Conservation (phyloP, 1,284 basidiomycete species). For the Blastosporella zonata region DNA sequence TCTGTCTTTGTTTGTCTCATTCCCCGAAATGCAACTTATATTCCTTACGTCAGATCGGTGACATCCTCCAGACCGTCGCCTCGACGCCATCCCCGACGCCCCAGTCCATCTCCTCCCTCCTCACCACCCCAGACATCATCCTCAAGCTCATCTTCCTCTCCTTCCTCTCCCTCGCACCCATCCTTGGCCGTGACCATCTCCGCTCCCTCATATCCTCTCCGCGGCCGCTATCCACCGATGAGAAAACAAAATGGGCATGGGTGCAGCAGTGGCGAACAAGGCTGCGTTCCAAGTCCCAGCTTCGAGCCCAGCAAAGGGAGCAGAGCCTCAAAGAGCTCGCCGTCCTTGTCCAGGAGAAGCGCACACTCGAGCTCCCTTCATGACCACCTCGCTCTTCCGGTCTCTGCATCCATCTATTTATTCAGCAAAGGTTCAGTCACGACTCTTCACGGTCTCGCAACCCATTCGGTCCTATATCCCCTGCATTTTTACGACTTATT, state of each 20-base stretch:
- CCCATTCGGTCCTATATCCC: constrained; percentile 16
- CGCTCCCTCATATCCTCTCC: constrained; percentile 50
- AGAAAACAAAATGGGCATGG: constrained; percentile 53
- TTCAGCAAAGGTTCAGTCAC: constrained; percentile 16
- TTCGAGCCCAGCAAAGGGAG: constrained; percentile 40
- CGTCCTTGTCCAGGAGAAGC: constrained; percentile 47
- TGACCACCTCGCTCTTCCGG: constrained; percentile 22
- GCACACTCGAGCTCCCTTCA: constrained; percentile 35
- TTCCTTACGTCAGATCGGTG: constrained; percentile 58
- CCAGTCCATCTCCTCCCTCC: constrained; percentile 67
- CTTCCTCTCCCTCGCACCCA: constrained; percentile 74
- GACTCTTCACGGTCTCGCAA: constrained; percentile 11
- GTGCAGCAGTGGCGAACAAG: constrained; percentile 54
- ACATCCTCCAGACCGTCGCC: constrained; percentile 77
- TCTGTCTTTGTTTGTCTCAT: constrained; percentile 26
- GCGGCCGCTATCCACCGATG: constrained; percentile 20
- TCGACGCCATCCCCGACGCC: constrained; percentile 63
- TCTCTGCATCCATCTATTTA: constrained; percentile 19
- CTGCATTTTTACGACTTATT: constrained; percentile 15
- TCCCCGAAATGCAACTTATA: constrained; percentile 19
- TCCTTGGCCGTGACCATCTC: constrained; percentile 64
- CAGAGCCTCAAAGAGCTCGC: constrained; percentile 39
- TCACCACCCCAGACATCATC: constrained; percentile 70
- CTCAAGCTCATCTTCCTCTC: constrained; percentile 72
- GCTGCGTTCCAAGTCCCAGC: constrained; percentile 40